Conservation (phyloP, 2,329 filamentous ascomycete genomes). For the Fonsecaea multimorphosa region DNA sequence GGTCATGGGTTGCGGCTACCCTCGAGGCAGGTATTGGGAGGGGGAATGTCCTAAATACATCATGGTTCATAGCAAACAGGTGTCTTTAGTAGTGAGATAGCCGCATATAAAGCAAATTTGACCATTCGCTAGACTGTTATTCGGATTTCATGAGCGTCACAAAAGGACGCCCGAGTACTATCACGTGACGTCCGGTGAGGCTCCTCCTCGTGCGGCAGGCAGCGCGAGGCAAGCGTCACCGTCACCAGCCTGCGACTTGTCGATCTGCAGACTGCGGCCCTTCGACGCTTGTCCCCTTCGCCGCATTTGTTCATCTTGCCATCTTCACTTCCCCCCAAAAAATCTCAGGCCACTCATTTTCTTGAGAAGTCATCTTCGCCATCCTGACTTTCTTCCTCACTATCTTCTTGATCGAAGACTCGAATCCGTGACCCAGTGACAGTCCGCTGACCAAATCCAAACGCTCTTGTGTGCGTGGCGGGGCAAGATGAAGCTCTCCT, state of each 20-base stretch:
- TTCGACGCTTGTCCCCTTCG: no score
- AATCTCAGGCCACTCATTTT: background rate
- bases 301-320: constrained; percentile 17
- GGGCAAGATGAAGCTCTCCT: constrained; percentile 70
- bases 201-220: background rate
- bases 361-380: background rate
- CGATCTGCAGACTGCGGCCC: background rate
- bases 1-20: background rate
- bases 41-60: background rate
- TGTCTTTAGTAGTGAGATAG: background rate
- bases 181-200: background rate
- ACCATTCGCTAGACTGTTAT: no score
- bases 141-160: background rate
- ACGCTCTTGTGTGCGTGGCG: constrained; percentile 39
- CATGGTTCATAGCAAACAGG: background rate
- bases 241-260: constrained; percentile 4
- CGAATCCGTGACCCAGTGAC: background rate
- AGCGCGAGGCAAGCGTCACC: constrained; percentile 9
- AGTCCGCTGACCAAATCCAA: background rate
- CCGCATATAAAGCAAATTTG: background rate
- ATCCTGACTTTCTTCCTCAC: background rate
- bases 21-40: background rate
- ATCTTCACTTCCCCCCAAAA: background rate
- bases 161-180: background rate
- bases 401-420: background rate